Evolutionary conservation across 108 stramenopile species (phyloP), one percentile per base, ranked within the genome.

Genomic region (Chaetoceros muelleri): DNA sequence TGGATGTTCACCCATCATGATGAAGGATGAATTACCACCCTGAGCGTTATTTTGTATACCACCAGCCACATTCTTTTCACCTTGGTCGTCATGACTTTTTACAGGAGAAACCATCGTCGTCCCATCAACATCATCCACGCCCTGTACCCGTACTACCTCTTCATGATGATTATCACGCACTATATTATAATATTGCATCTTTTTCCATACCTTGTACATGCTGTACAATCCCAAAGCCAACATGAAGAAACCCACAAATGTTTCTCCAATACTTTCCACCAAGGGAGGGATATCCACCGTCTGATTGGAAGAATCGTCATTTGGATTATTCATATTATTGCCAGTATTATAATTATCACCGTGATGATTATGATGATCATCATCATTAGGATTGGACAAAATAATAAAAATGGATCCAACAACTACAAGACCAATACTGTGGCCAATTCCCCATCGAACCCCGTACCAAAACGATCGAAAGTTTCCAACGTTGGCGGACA

Each of bases 171-270:
- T n/a, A n/a, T n/a, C n/a, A n/a, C n/a, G n/a, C n/a, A n/a, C n/a
- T n/a, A n/a, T n/a, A n/a, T n/a, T n/a, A n/a, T n/a, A n/a, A n/a
- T n/a, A n/a, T n/a, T n/a, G n/a, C n/a, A n/a, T n/a, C 20, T 68
- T 67, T 17, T 59, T 61, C 24, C 45, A 58, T 1, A 78, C 78
- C 3, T 56, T 67, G 50, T 40, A 28, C n/a, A 81, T 49, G 2
- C 81, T 75, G 52, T 76, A 73, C 0, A 55, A 24, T n/a, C 84
- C 84, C 55, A 85, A 50, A 17, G 50, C 48, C 8, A 85, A 25
- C 84, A 85, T 85, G 52, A 82, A 82, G 13, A 85, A 29, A 16
- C 84, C 84, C 2, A 85, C 84, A 31, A 85, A 60, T 8, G 64
- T 53, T 52, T 85, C 79, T 16, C 72, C 61, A 19, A 78, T 60